A percentile compares a stretch with the other conserved stretches of the same genome.
phyloP scores from a whole-genome alignment of 768 basidiomycete species.

The Rhizopogon vulgaris region DNA sequence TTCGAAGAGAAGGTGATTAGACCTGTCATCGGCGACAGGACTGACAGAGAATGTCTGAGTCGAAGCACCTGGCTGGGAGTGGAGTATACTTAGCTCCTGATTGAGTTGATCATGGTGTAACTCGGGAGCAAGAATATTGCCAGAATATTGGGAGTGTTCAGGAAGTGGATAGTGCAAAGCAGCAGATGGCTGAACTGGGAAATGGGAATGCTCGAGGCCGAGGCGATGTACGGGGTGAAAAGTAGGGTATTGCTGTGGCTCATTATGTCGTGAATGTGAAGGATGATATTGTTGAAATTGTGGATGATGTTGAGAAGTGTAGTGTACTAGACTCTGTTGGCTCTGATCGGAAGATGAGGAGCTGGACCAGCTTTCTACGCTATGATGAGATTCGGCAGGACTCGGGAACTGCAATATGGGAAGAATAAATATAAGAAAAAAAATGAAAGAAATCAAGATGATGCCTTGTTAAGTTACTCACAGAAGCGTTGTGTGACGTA shows the following conservation, averaged over 20 bases:
- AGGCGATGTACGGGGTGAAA: constrained; percentile 7
- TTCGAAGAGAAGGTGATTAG: constrained; percentile 9
- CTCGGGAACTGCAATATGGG: constrained; percentile 15
- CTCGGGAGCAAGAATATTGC: constrained; percentile 11
- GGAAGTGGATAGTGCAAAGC: constrained; percentile 12
- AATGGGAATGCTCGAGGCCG: constrained; percentile 16
- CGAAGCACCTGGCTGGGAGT: too few species aligned
- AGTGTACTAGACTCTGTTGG: constrained; percentile 3
- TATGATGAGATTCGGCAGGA: constrained; percentile 20
- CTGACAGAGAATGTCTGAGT: constrained; percentile 7
- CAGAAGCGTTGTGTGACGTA: constrained; percentile 11
- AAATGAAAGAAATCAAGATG: not conserved
- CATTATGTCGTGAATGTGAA: not conserved
- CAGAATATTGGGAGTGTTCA: constrained; percentile 9
- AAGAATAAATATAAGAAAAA: not conserved
- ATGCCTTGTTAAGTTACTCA: constrained; percentile 2
- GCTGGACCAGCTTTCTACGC: constrained; percentile 21
- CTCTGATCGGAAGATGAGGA: constrained; percentile 15
- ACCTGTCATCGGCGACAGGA: not conserved
- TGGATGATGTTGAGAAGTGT: constrained; percentile 2
- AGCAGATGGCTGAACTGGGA: constrained; percentile 8
- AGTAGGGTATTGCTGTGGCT: not conserved
- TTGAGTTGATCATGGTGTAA: constrained; percentile 4
- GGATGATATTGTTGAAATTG: constrained; percentile 8
- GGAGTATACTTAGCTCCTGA: not conserved